A percentile compares a stretch with the other conserved stretches of the same genome.
Conservation (phyloP, 192 early-diverging fungal genomes). For the Linnemannia schmuckeri region DNA sequence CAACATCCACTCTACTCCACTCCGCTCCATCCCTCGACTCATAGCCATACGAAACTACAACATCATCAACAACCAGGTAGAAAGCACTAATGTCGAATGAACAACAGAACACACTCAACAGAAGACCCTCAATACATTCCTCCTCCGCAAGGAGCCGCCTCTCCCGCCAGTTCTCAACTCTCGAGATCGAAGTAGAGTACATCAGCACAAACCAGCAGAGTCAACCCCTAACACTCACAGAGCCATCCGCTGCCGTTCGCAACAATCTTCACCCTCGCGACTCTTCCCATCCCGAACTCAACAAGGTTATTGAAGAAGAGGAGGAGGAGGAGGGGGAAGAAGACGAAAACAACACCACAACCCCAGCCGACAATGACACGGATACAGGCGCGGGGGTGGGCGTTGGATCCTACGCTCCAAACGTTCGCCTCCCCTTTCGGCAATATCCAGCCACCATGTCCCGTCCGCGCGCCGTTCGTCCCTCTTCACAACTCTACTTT, state of each 20-base stretch:
- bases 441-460: conserved; percentile 15
- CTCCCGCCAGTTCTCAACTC: conserved; percentile 19
- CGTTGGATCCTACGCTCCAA: not conserved
- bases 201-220: conserved; percentile 23
- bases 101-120: conserved; percentile 19
- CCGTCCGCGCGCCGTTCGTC: conserved; percentile 1
- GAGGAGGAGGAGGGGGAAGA: conserved; percentile 19
- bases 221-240: not conserved
- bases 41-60: not conserved
- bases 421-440: not conserved
- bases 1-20: too few relatives aligned
- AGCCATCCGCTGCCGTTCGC: not conserved
- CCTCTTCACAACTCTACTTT: conserved; percentile 1
- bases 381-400: not conserved
- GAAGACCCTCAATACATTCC: conserved; percentile 40
- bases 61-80: not conserved
- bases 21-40: too few relatives aligned
- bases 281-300: conserved; percentile 8
- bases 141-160: conserved; percentile 4
- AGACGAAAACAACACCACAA: not conserved
- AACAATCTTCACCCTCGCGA: not conserved
- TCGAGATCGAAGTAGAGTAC: conserved; percentile 52
- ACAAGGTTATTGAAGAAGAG: conserved; percentile 29
- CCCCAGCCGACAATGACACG: not conserved
- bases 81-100: conserved; percentile 19